Evolutionary conservation across 495 filamentous ascomycete genomes (phyloP), one percentile per base, ranked within the genome.

Genomic region (Penicillium ucsense): DNA sequence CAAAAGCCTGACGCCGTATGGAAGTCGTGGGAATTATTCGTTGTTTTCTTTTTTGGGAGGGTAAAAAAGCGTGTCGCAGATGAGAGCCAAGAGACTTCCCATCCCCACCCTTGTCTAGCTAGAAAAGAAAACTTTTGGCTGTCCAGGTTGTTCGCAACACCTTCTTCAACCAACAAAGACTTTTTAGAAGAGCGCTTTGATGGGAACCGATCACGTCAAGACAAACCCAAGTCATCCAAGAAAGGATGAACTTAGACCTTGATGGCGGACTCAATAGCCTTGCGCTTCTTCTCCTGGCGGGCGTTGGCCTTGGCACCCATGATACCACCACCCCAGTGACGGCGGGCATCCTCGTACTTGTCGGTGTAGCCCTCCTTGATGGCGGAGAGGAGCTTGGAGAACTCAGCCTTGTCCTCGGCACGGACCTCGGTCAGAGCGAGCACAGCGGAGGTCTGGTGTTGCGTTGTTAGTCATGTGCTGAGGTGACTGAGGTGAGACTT

Each of bases 311-410:
- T 99, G 69, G 82, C 78, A 59, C 94, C 94, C 91, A 97, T 95
- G 77, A 97, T 95, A 74, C 94, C 94, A 81, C 94, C 94, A 78
- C 94, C 94, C 92, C 94, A 99, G 77, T 89, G 85, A 69, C 88
- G 83, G 74, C 85, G 87, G 63, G 77, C 66, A 68, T 94, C 88
- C 77, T 95, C 89, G 70, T 88, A 85, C 82, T 94, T 95, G 70
- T 92, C 91, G 53, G 83, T 72, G 78, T 95, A 99, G 52, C 91
- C 92, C 68, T 96, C 94, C 85, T 99, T 97, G 80, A 96, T 79
- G 68, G 91, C 83, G 50, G 85, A 85, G 65, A 95, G 79, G 65
- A 97, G 84, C 82, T 97, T 99, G 69, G 88, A 80, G 57, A 97
- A 85, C 79, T 97, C 94, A 56, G 75, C 78, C 83, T 96, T 95